Evolutionary conservation across 2,329 filamentous ascomycete genomes (phyloP), one percentile per base, ranked within the genome.

Genomic region (Nectriaceae sp.): DNA sequence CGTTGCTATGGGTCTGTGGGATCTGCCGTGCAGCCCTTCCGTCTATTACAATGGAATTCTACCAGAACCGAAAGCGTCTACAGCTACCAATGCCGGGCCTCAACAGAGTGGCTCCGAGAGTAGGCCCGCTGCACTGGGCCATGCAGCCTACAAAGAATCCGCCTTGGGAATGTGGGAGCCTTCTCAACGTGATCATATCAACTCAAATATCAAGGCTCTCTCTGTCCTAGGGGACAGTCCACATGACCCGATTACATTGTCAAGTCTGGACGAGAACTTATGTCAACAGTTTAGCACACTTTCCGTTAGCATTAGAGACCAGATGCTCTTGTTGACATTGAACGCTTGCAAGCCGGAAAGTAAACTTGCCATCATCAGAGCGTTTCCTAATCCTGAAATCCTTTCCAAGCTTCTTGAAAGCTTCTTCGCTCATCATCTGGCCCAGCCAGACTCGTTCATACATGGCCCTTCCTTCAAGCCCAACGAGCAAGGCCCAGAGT

Each of bases 161-260:
- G 46, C 51, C 1, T 20, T 53, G 18, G 49, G 48, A 15, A 35
- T 51, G 5, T 53, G 51, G 51, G 48, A 51, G 20, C 51, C 51
- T 2, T 42, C 41, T 11, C 48, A 47, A 10, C 40, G 47, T 16
- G 51, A 53, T 26, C 46, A 46, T 11, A 48, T 51, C 31, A 24
- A 46, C 5, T 35, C 45, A 3, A 42, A 51, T 11, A 49, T 50
- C 26, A 43, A 53, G 26, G 36, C 46, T 22, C 41, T 53, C 11
- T 53, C 51, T 3, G 48, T 49, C 11, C 48, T 53, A 3, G 51
- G 48, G 5, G 40, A 42, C 4, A 46, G 47, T 4, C 44, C 46
- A 10, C 38, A 41, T 19, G 46, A 45, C n/a, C 51, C 51, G 16
- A 46, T 45, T 3, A 45, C 42, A 2, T 40, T 43, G 10, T 42